Evolutionary conservation across 495 filamentous ascomycete genomes (phyloP).

Genomic region (Pyronema domesticum): DNA sequence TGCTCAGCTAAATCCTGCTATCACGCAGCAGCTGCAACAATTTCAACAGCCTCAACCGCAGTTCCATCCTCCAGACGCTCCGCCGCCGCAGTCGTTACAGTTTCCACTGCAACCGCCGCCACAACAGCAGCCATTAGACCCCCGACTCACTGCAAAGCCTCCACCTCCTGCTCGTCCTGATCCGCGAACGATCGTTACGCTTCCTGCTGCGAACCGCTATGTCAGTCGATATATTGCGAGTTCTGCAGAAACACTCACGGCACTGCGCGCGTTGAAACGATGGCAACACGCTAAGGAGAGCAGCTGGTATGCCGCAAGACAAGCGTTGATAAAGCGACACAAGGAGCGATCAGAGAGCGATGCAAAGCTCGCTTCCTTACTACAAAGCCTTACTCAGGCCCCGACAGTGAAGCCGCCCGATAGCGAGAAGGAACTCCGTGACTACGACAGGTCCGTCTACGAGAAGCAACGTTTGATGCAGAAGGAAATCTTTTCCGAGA

Average conservation of each 20-base stretch:
- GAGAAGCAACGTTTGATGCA: neutral
- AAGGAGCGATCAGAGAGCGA: neutral
- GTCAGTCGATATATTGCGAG: neutral
- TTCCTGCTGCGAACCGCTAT: constrained; percentile 4
- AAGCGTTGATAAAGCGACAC: neutral
- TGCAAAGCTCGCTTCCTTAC: neutral
- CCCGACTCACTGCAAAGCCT: neutral
- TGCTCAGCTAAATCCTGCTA: neutral
- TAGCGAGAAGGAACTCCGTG: neutral
- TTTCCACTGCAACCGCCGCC: neutral
- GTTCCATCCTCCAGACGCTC: neutral
- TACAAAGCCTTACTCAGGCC: neutral
- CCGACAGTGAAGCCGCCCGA: neutral
- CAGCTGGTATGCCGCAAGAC: neutral
- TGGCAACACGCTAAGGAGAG: constrained; percentile 6
- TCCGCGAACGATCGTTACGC: constrained; percentile 2
- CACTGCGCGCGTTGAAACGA: neutral
- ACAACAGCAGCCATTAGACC: neutral
- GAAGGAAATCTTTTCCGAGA: neutral
- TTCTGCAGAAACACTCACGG: neutral
- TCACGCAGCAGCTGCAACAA: neutral
- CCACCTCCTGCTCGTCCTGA: neutral
- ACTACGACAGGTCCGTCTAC: neutral
- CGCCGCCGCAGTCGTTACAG: neutral
- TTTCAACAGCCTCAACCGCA: neutral